Evolutionary conservation across 495 filamentous ascomycete genomes (phyloP), one percentile per base, ranked within the genome.

Genomic region (Elasticomyces elasticus): DNA sequence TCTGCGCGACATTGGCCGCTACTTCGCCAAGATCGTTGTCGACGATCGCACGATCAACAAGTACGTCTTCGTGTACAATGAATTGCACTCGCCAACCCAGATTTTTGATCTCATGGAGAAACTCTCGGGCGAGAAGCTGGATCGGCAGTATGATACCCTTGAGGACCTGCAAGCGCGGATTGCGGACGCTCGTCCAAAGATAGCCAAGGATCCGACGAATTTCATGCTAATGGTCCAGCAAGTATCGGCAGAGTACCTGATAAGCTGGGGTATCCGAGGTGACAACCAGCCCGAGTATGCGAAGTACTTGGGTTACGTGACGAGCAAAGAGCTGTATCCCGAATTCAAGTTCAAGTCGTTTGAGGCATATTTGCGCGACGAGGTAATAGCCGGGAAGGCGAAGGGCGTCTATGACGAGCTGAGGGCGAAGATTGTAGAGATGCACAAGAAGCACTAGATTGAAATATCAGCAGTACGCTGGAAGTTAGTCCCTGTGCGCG

Each of bases 41-140:
- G 79, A 83, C 60, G 68, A 70, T 5, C 67, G 79, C 28, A 83
- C 79, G 9, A 52, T 82, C 44, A 81, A 82, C 65, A 75, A 75
- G 62, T 74, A 69, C 62, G 73, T 83, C 7, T 67, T 79, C 44
- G 72, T 73, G 20, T 79, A 77, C 61, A 76, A 72, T 56, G 69
- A 74, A 15, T 66, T 75, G 6, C 61, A 70, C 27, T 72, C 67
- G 0, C 71, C 74, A 59, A 78, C 76, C 46, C 60, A 80, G 57
- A 72, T 79, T 40, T 73, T 71, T 51, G 64, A 65, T 13, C 52
- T 75, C 5, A 61, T 80, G 54, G 78, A 81, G 55, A 66, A 74
- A 26, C 60, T 79, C 20, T 72, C 67, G 38, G 77, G 76, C 43
- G 79, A 83, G 60, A 76, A 76, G 56, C 51, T 79, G 24, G 63